phyloP scores from a whole-genome alignment of 768 basidiomycete species.

The Mycena indigotica region DNA sequence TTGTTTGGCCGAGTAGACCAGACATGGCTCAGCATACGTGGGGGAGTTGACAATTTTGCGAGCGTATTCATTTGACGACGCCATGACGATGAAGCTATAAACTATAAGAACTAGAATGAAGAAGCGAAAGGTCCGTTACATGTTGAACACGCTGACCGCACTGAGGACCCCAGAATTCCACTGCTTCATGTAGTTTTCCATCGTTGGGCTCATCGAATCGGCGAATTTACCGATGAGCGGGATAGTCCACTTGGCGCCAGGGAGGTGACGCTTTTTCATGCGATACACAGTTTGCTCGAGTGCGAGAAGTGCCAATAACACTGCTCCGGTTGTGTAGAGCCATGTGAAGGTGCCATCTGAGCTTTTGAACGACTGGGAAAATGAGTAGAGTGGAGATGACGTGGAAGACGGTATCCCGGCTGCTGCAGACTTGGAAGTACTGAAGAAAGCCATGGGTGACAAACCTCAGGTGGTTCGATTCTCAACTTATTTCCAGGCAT shows the following conservation, averaged over 20 bases:
- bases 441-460: slow-evolving; percentile 34
- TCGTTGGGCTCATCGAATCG: slow-evolving; percentile 86
- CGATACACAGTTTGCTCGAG: slow-evolving; percentile 90
- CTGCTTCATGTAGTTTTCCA: slow-evolving; percentile 90
- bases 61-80: slow-evolving; percentile 88
- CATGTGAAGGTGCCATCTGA: slow-evolving; percentile 58
- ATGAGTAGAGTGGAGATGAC: slow-evolving; percentile 34
- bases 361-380: slow-evolving; percentile 46
- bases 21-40: slow-evolving; percentile 87
- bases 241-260: slow-evolving; percentile 90
- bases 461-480: background rate
- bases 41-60: slow-evolving; percentile 98
- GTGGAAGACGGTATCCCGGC: slow-evolving; percentile 39
- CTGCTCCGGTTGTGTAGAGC: slow-evolving; percentile 68
- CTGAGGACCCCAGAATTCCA: slow-evolving; percentile 90
- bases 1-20: slow-evolving; percentile 89
- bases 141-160: slow-evolving; percentile 95
- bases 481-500: too few relatives aligned
- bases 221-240: slow-evolving; percentile 97
- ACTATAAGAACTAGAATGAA: slow-evolving; percentile 1
- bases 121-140: slow-evolving; percentile 53
- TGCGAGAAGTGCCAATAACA: slow-evolving; percentile 74
- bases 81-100: slow-evolving; percentile 97
- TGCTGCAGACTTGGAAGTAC: slow-evolving; percentile 31
- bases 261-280: slow-evolving; percentile 84